Conservation (phyloP, 805 yeast species). For the Scheffersomyces amazonensis region DNA sequence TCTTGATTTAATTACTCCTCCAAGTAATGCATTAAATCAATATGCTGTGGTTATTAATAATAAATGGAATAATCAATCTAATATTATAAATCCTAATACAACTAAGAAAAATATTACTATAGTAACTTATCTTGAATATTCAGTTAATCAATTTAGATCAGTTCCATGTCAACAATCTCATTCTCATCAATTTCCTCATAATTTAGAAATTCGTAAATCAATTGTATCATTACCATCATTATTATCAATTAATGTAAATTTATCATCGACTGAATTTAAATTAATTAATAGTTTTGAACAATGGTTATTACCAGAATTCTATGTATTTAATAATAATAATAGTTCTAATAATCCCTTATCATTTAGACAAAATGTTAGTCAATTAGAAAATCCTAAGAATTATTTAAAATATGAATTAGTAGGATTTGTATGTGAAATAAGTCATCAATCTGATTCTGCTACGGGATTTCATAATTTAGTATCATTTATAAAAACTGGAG, state of each 20-base stretch:
- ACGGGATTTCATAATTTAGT: slow-evolving; percentile 56
- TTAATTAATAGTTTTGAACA: slow-evolving; percentile 45
- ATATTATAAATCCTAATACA: slow-evolving; percentile 1
- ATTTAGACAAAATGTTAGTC: slow-evolving; percentile 31
- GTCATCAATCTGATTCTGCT: slow-evolving; percentile 37
- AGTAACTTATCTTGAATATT: slow-evolving; percentile 58
- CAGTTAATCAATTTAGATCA: slow-evolving; percentile 51
- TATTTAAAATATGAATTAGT: slow-evolving; percentile 54
- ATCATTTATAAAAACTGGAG: slow-evolving; percentile 50
- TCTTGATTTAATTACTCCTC: slow-evolving; percentile 43
- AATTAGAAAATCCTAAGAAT: slow-evolving; percentile 11
- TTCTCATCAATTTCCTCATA: slow-evolving; percentile 19
- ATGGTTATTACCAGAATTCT: slow-evolving; percentile 66
- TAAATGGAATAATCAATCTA: slow-evolving; percentile 1
- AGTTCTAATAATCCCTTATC: slow-evolving; percentile 34
- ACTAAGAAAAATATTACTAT: slow-evolving; percentile 31
- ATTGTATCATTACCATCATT: slow-evolving; percentile 63
- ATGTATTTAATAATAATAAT: slow-evolving; percentile 15
- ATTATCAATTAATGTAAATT: slow-evolving; percentile 56
- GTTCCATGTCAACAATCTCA: slow-evolving; percentile 50
- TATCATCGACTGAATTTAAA: slow-evolving; percentile 54
- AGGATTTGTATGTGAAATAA: slow-evolving; percentile 70
- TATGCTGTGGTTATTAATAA: slow-evolving; percentile 13
- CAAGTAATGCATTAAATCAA: slow-evolving; percentile 21
- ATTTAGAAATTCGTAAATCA: slow-evolving; percentile 50